Percentiles rank a stretch among this genome's conserved stretches.
phyloP scores from a whole-genome alignment of 805 yeast species.

The Sungouiozyma ichnusensis region DNA sequence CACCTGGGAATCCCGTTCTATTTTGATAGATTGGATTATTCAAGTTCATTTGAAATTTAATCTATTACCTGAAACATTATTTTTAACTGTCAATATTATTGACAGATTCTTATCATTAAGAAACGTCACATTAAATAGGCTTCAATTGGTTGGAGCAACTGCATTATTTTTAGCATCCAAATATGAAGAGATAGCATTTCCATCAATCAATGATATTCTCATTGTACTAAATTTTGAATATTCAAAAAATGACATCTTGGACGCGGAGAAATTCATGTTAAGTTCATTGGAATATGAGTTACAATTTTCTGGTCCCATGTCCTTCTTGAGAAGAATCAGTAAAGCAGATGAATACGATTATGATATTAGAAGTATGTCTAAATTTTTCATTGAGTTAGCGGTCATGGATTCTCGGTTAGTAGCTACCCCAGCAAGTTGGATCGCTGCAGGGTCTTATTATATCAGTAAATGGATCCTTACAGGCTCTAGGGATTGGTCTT shows the following conservation, averaged over 20 bases:
- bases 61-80: constrained; percentile 79
- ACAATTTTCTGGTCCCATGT: constrained; percentile 98
- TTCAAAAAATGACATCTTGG: constrained; percentile 62
- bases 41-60: constrained; percentile 80
- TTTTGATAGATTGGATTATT: constrained; percentile 83
- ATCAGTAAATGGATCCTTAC: constrained; percentile 57
- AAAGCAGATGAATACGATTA: constrained; percentile 94
- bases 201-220: constrained; percentile 77
- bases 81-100: constrained; percentile 71
- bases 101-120: constrained; percentile 76
- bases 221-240: constrained; percentile 83
- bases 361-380: constrained; percentile 82
- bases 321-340: constrained; percentile 78
- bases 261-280: constrained; percentile 86
- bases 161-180: constrained; percentile 92
- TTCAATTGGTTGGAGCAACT: constrained; percentile 88
- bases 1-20: constrained; percentile 78
- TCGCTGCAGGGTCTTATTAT: constrained; percentile 86
- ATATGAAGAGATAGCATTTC: constrained; percentile 88
- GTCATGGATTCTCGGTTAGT: constrained; percentile 82
- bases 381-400: constrained; percentile 76
- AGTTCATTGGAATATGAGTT: constrained; percentile 80
- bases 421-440: constrained; percentile 83
- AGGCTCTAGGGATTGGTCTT: constrained; percentile 54
- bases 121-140: constrained; percentile 65